phyloP scores from a whole-genome alignment of 164 flowering plant genomes.

The Tetrastigma voinierianum region DNA sequence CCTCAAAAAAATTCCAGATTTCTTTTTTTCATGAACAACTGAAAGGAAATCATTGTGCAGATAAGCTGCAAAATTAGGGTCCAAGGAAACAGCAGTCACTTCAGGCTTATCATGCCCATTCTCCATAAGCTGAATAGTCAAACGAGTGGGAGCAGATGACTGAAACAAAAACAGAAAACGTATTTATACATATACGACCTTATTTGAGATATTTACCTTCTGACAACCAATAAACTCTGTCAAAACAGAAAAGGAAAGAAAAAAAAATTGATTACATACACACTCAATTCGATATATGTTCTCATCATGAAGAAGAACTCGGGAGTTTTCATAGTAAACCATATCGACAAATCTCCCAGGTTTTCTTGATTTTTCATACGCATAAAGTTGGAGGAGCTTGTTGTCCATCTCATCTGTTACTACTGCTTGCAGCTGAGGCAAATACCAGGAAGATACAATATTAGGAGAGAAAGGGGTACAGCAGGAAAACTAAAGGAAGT shows the following conservation, averaged over 20 bases:
- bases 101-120: slow-evolving; percentile 77
- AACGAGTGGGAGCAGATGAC: slow-evolving; percentile 54
- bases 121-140: slow-evolving; percentile 90
- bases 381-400: slow-evolving; percentile 88
- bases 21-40: slow-evolving; percentile 52
- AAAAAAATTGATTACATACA: slow-evolving; percentile 42
- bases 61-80: slow-evolving; percentile 77
- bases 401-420: slow-evolving; percentile 85
- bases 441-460: background rate
- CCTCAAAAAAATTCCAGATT: slow-evolving; percentile 56
- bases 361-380: slow-evolving; percentile 81
- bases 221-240: background rate
- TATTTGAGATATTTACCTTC: background rate
- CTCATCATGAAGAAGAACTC: slow-evolving; percentile 84
- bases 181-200: background rate
- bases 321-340: slow-evolving; percentile 87
- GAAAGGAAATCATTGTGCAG: slow-evolving; percentile 70
- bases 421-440: slow-evolving; percentile 74
- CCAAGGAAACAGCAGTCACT: slow-evolving; percentile 70
- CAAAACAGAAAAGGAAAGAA: slow-evolving; percentile 3
- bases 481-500: background rate
- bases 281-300: slow-evolving; percentile 85
- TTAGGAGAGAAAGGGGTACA: background rate
- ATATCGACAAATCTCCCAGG: slow-evolving; percentile 62
- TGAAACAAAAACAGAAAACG: slow-evolving; percentile 30